A percentile compares a stretch with the other conserved stretches of the same genome.
Evolutionary conservation across 306 rosid species (phyloP).

Genomic region (Spatholobus suberectus): DNA sequence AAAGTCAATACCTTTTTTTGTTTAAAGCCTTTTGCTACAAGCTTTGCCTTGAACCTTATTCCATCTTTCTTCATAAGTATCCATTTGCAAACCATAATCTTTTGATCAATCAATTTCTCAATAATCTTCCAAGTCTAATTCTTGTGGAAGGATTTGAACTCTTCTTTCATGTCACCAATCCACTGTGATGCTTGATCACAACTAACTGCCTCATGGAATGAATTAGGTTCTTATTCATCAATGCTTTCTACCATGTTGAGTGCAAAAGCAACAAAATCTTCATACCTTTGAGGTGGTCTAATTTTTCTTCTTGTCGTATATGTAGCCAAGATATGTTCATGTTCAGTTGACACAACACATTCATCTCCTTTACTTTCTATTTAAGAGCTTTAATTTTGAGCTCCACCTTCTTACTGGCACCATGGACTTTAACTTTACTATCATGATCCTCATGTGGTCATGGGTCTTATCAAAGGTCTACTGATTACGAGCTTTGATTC

Average conservation of each 20-base stretch:
- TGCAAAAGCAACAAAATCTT: neutral
- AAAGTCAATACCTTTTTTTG: too few relatives aligned
- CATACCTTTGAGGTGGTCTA: neutral
- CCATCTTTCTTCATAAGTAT: neutral
- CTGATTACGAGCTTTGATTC: too few relatives aligned
- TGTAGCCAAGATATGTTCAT: neutral
- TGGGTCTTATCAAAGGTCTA: too few relatives aligned
- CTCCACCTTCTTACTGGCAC: too few relatives aligned
- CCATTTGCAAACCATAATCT: neutral
- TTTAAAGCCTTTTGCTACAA: neutral
- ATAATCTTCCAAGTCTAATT: neutral
- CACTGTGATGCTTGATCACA: neutral
- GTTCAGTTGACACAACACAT: neutral
- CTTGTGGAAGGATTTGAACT: too few relatives aligned
- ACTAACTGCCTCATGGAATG: neutral
- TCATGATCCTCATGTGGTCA: too few relatives aligned
- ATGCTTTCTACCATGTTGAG: neutral
- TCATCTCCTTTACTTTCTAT: too few relatives aligned
- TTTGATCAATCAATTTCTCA: neutral
- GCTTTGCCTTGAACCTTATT: neutral
- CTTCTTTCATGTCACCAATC: too few relatives aligned
- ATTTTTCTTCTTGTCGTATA: too few relatives aligned
- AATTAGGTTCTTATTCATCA: neutral
- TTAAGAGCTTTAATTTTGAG: too few relatives aligned
- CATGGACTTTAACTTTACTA: too few relatives aligned